Evolutionary conservation across 2,329 filamentous ascomycete species (phyloP).

Genomic region (Dactylellina sp.): DNA sequence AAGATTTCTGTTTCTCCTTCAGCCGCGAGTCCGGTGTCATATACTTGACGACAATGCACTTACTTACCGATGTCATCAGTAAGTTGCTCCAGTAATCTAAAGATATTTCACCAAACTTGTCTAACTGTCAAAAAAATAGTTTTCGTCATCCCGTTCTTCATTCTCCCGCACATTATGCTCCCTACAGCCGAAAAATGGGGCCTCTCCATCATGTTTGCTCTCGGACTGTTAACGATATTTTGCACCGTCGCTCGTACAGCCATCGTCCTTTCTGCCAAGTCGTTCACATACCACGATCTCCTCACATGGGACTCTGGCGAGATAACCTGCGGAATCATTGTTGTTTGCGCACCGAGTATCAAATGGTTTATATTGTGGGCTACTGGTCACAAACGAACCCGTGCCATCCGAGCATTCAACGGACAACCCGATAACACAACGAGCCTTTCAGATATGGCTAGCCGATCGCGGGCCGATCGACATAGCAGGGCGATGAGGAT

Average conservation of each 20-base stretch:
- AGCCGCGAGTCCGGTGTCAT: slow-evolving; percentile 36
- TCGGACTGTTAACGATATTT: slow-evolving; percentile 44
- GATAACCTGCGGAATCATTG: slow-evolving; percentile 49
- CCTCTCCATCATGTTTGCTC: slow-evolving; percentile 50
- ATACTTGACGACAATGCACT: slow-evolving; percentile 48
- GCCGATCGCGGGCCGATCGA: slow-evolving; percentile 28
- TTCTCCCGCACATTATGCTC: slow-evolving; percentile 55
- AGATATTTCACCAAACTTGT: neutral
- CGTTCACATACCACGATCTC: slow-evolving; percentile 51
- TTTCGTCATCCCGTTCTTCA: slow-evolving; percentile 53
- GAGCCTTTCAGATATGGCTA: slow-evolving; percentile 37
- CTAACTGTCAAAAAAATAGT: slow-evolving; percentile 11
- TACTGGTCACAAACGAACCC: slow-evolving; percentile 43
- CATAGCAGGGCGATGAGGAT: slow-evolving; percentile 12
- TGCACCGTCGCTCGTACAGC: slow-evolving; percentile 50
- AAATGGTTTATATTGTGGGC: slow-evolving; percentile 54
- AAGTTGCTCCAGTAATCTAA: neutral
- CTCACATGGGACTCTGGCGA: slow-evolving; percentile 55
- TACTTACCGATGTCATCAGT: slow-evolving; percentile 54
- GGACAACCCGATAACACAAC: slow-evolving; percentile 38
- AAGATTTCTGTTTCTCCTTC: slow-evolving; percentile 52
- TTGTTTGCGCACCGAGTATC: slow-evolving; percentile 53
- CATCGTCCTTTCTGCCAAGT: slow-evolving; percentile 47
- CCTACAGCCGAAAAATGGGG: slow-evolving; percentile 53
- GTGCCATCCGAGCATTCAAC: slow-evolving; percentile 52